Evolutionary conservation across 352 stramenopile genomes (phyloP), one percentile per base, ranked within the genome.

Genomic region (Globisporangium barbulae): DNA sequence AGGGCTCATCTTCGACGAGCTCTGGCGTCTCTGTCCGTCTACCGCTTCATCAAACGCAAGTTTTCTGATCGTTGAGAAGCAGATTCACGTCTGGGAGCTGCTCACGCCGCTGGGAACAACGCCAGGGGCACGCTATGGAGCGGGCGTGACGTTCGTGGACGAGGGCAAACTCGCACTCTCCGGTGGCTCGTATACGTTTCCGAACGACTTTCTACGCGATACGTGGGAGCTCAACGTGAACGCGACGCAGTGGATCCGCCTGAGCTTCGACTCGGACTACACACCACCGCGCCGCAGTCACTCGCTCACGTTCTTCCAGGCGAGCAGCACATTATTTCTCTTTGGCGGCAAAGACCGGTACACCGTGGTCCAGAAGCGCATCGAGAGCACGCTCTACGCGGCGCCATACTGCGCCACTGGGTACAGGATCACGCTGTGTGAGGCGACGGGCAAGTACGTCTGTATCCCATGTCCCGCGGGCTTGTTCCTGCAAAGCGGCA

Each of bases 181-280:
- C 7, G 84, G 82, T 4, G 84, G 84, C 12, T 93, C 84, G 15
- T 90, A 81, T 55, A 76, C 72, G n/a, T 93, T 93, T 59, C 84
- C 84, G 5, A 88, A 73, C 53, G 84, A 93, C 55, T 93, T 89
- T 52, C 70, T 93, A 5, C 75, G 70, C 35, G 84, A 93, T 44
- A 67, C 72, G 15, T 93, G 84, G 84, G 84, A 91, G 57, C 68
- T 89, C 49, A 88, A 91, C 21, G 62, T 85, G 61, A 88, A 87
- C 39, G 75, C 80, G 0, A 84, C 73, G 15, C 81, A 89, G 59
- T 93, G 84, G 81, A 65, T 90, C 25, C 73, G 69, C 12, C 65
- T 91, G 30, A 67, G 69, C 19, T 89, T 88, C 61, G 56, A 70
- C 0, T 59, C 55, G n/a, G 79, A 88, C 66, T 82, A 79, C 53